Evolutionary conservation across 768 basidiomycete species (phyloP), one percentile per base, ranked within the genome.

Genomic region (Pleurotus djamor): DNA sequence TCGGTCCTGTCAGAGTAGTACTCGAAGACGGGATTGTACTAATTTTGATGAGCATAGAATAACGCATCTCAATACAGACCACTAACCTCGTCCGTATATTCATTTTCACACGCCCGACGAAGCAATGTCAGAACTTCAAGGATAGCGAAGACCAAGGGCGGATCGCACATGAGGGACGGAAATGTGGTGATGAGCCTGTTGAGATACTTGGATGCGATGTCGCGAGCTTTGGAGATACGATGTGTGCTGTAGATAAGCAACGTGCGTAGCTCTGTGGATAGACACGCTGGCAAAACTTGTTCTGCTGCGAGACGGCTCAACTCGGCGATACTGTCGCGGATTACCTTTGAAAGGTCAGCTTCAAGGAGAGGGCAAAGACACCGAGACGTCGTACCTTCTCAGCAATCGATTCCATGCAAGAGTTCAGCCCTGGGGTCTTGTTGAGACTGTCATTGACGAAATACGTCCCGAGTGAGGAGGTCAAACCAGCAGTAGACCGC

Each of bases 81-180:
- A 28, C 77, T 56, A 63, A 92, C 95, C 84, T 98, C 96, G 73
- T 98, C 94, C 3, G 84, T 75, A 65, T 86, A 94, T 74, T 97
- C 94, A 61, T 94, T 91, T 71, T 98, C 93, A 67, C 92, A 94
- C 0, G 94, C 87, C 50, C 87, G 83, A 60, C 94, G 85, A 62
- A 98, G 76, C 7, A 98, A 78, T 0, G 97, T 98, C 60, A 99
- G 79, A 48, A 93, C 88, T 67, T 99, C 96, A 41, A 98, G 79
- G 50, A 98, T 89, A 41, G 92, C 86, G 64, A 89, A 94, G 5
- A 98, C 91, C 10, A 98, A 81, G 8, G 87, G 80, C 3, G 88
- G 84, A 66, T 96, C 90, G 72, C 96, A 98, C 85, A 97, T 91
- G 52, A 99, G 77, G 12, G 95, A 94, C 1, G 97, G 95, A 73